Evolutionary conservation across 371 early-diverging fungal species (phyloP), one percentile per base, ranked within the genome.

Genomic region (Saksenaea oblongispora): DNA sequence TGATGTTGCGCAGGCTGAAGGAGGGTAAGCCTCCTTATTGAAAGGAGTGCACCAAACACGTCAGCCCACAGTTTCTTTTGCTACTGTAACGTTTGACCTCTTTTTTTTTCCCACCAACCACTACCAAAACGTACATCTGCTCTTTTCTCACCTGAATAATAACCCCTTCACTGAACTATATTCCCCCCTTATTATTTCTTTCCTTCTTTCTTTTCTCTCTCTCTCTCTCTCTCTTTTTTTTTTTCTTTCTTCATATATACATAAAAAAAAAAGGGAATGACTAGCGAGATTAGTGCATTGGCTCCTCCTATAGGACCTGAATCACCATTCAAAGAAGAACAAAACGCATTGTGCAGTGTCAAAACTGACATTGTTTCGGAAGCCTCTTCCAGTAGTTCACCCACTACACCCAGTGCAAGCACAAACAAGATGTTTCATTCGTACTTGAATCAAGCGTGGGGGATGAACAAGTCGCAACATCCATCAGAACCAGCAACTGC

Each of bases 21-120:
- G 42, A 17, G 51, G 51, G 22, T 1, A 18, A 47, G 24, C 22
- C 51, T 47, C 51, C 51, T 47, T 47, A 47, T 17, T 47, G 22
- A 47, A 47, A 47, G 51, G 51, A 47, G 51, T 47, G 51, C 51
- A 18, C 51, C 51, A 47, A 47, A 47, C 51, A 47, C 51, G 51
- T 47, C 51, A 47, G 51, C 51, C 51, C 51, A 47, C 51, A 47
- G 51, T 47, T 41, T 47, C 51, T 47, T 47, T 47, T 47, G 51
- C 51, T 47, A 47, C 51, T 47, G 51, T 47, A 47, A 47, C 51
- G 51, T 47, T 47, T 47, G 17, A 22, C 17, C 7, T 22, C 22
- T 11, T 39, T 39, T 47, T 22, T 47, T 47, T 47, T 47, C 22
- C 22, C 22, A 18, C 51, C 44, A 14, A 44, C 44, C 44, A 44